These are phyloP conservation scores for Nyctanthes arbortristis DNA, from an alignment of 257 asterid genomes.

Conservation along the genomic window DNA sequence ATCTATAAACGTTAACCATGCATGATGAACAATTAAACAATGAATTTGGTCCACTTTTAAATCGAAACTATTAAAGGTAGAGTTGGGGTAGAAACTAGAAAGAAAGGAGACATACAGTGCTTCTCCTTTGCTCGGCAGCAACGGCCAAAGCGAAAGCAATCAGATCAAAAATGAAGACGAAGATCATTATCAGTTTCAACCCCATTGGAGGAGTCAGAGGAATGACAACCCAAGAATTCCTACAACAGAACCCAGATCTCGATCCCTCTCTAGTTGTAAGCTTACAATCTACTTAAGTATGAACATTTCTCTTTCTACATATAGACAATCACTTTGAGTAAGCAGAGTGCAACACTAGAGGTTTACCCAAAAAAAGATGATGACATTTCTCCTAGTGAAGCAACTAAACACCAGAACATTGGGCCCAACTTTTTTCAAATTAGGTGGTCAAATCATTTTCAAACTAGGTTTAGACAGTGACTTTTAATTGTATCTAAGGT, in stretches of 20 bases:
- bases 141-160: conserved; percentile 68
- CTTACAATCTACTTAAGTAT: no score
- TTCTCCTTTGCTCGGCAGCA: conserved; percentile 73
- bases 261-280: conserved; percentile 1
- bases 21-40: no score
- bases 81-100: no score
- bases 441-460: no score
- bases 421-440: no score
- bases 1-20: no score
- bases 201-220: conserved; percentile 49
- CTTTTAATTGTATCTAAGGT: no score
- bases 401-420: neutral
- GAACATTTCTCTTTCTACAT: conserved; percentile 18
- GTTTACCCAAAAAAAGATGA: neutral
- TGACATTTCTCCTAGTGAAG: neutral
- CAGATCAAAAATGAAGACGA: conserved; percentile 53
- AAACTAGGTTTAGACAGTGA: no score
- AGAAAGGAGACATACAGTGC: conserved; percentile 36
- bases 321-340: conserved; percentile 20
- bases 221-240: neutral
- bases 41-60: no score
- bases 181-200: conserved; percentile 45
- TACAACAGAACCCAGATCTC: conserved; percentile 1
- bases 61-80: no score
- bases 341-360: conserved; percentile 4